Evolutionary conservation across 352 stramenopile genomes (phyloP).

Genomic region (Phytophthora quininea): DNA sequence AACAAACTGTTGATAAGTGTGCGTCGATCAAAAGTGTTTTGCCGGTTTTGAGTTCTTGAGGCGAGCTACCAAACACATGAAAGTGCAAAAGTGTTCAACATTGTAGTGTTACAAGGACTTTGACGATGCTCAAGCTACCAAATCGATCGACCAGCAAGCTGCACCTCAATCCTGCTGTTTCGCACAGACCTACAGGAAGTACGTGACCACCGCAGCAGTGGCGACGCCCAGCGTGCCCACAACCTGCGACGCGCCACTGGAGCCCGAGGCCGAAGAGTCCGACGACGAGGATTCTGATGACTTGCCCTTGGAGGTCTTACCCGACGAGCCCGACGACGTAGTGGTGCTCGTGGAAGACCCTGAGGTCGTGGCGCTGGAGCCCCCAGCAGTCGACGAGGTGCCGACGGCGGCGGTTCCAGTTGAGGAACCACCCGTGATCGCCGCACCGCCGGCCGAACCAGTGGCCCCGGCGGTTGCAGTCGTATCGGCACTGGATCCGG

Average conservation of each 20-base stretch:
- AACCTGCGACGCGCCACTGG: constrained; percentile 13
- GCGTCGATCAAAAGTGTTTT: too few species aligned
- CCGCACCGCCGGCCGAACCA: too few species aligned
- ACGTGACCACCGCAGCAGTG: constrained; percentile 2
- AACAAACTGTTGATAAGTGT: too few species aligned
- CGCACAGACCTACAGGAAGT: constrained; percentile 4
- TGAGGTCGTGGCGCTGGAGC: constrained; percentile 13
- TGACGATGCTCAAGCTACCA: too few species aligned
- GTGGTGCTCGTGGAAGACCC: constrained; percentile 4
- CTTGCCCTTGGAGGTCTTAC: background rate
- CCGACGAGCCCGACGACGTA: constrained; percentile 4
- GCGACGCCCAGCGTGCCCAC: constrained; percentile 1
- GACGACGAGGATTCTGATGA: constrained; percentile 8
- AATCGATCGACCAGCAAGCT: background rate
- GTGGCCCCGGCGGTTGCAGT: constrained; percentile 7
- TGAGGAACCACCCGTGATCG: background rate
- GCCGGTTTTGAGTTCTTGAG: too few species aligned
- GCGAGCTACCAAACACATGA: too few species aligned
- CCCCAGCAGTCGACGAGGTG: background rate
- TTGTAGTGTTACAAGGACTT: background rate
- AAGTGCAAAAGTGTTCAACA: too few species aligned
- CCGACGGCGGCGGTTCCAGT: constrained; percentile 1
- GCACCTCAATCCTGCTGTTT: background rate
- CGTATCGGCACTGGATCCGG: constrained; percentile 1
- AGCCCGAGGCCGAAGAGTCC: constrained; percentile 11